Conservation (phyloP, 805 yeast species). For the Cyberlindnera saturnus region DNA sequence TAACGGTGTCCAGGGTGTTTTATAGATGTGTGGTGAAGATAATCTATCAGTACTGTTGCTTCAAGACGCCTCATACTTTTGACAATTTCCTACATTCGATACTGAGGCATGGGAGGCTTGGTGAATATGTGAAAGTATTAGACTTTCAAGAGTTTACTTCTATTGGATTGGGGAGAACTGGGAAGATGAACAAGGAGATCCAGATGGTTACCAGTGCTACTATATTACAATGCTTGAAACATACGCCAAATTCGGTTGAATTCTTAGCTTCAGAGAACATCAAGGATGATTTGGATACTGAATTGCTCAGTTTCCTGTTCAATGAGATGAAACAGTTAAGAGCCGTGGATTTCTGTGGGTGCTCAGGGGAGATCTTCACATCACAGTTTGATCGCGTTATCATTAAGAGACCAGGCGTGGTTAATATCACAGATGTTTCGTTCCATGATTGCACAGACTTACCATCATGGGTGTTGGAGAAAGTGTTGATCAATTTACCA, state of each 20-base stretch:
- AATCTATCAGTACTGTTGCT: conserved; percentile 60
- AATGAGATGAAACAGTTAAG: conserved; percentile 49
- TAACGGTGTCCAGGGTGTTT: conserved; percentile 52
- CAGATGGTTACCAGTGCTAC: conserved; percentile 83
- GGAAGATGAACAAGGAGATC: conserved; percentile 83
- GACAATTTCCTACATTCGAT: conserved; percentile 60
- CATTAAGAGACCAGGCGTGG: conserved; percentile 16
- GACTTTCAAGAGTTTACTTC: conserved; percentile 89
- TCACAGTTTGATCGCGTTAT: conserved; percentile 44
- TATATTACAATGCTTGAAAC: conserved; percentile 51
- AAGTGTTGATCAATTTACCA: conserved; percentile 50
- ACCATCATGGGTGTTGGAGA: conserved; percentile 47
- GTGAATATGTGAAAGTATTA: conserved; percentile 62
- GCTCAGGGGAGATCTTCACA: conserved; percentile 60
- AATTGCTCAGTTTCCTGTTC: conserved; percentile 51
- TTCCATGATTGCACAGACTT: conserved; percentile 87
- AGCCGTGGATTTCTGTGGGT: conserved; percentile 85
- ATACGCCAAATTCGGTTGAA: conserved; percentile 66
- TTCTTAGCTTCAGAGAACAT: conserved; percentile 82
- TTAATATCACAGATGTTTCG: conserved; percentile 39
- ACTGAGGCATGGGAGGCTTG: conserved; percentile 38
- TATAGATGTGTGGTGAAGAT: conserved; percentile 52
- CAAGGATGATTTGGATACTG: conserved; percentile 67
- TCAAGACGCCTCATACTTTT: conserved; percentile 77
- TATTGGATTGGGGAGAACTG: conserved; percentile 84